These are phyloP conservation scores for Psidium friedrichsthalianum DNA, from an alignment of 345 rosid genomes.

Conservation along the genomic window DNA sequence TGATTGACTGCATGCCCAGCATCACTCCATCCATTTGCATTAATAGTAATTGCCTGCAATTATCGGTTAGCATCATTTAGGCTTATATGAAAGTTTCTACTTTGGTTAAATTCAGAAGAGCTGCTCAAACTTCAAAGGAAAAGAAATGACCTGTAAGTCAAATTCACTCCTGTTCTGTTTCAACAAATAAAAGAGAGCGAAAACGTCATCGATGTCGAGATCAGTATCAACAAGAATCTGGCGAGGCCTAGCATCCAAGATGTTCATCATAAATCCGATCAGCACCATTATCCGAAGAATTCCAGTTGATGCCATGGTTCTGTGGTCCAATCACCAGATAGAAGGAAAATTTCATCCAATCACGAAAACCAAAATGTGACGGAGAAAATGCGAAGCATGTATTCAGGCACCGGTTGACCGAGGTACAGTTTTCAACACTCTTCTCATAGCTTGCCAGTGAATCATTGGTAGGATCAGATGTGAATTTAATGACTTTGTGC, in stretches of 20 bases:
- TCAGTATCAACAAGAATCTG: conserved; percentile 78
- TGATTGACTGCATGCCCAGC: conserved; percentile 86
- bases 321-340: not conserved
- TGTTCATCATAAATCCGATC: not conserved
- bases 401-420: not conserved
- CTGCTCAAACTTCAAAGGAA: not conserved
- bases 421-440: conserved; percentile 16
- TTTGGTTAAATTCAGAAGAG: not conserved
- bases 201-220: conserved; percentile 76
- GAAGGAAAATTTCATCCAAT: not conserved
- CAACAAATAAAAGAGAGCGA: conserved; percentile 65
- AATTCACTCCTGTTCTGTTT: conserved; percentile 77
- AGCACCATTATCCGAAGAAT: not conserved
- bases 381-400: not conserved
- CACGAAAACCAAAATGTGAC: not conserved
- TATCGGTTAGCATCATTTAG: not conserved
- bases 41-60: conserved; percentile 62
- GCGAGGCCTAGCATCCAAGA: conserved; percentile 23
- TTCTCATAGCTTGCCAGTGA: not conserved
- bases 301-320: not conserved
- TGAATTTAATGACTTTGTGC: not conserved
- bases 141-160: conserved; percentile 42
- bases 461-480: not conserved
- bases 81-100: not conserved
- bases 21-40: conserved; percentile 67